phyloP scores from a whole-genome alignment of 23 red algal species.

The Gracilaria caudata region DNA sequence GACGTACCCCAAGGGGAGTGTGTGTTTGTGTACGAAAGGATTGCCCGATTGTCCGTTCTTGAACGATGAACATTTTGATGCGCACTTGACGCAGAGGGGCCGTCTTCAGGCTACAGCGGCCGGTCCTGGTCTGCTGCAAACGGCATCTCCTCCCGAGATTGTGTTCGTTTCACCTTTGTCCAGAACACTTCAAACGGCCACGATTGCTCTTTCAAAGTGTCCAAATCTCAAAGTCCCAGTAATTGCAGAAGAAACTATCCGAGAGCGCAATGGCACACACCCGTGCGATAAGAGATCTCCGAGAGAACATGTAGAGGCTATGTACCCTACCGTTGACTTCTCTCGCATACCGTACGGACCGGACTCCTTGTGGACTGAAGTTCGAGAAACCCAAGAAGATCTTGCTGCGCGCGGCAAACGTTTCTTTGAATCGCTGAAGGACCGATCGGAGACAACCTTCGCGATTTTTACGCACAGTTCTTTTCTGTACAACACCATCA shows the following conservation, averaged over 20 bases:
- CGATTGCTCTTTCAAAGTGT: slow-evolving; percentile 56
- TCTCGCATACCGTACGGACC: slow-evolving; percentile 35
- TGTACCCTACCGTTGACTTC: slow-evolving; percentile 65
- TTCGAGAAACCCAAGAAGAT: slow-evolving; percentile 57
- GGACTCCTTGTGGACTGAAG: slow-evolving; percentile 35
- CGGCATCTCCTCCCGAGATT: slow-evolving; percentile 37
- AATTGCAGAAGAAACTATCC: slow-evolving; percentile 51
- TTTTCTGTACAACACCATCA: slow-evolving; percentile 66
- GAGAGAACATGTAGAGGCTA: slow-evolving; percentile 43
- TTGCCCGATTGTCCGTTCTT: slow-evolving; percentile 47
- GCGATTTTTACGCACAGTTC: slow-evolving; percentile 67
- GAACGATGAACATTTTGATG: slow-evolving; percentile 62
- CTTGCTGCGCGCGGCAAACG: slow-evolving; percentile 46
- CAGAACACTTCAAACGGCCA: slow-evolving; percentile 67
- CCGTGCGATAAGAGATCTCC: slow-evolving; percentile 63
- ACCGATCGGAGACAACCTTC: slow-evolving; percentile 48
- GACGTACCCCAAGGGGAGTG: slow-evolving; percentile 17
- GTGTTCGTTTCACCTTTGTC: slow-evolving; percentile 75
- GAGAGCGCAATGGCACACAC: slow-evolving; percentile 70
- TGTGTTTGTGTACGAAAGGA: slow-evolving; percentile 29
- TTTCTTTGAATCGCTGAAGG: slow-evolving; percentile 54
- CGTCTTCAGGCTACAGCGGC: slow-evolving; percentile 62
- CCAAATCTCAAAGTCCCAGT: slow-evolving; percentile 40
- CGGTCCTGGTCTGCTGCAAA: slow-evolving; percentile 46
- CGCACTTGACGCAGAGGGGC: slow-evolving; percentile 52